These are phyloP conservation scores for Aspergillus terreus DNA, from an alignment of 2,329 filamentous ascomycete species.

Conservation along the genomic window DNA sequence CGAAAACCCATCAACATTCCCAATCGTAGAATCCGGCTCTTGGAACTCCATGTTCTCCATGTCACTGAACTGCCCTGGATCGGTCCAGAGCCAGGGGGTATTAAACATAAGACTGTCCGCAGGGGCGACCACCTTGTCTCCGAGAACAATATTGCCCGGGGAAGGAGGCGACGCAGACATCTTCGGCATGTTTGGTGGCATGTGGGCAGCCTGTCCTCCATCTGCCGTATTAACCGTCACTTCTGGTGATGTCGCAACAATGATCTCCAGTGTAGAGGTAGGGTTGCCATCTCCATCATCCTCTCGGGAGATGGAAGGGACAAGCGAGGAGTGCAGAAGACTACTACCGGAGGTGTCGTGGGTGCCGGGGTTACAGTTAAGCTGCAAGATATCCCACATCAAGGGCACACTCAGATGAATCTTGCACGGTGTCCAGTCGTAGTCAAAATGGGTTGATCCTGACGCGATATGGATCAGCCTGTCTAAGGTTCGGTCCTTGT, in stretches of 20 bases:
- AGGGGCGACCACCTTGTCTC: constrained; percentile 28
- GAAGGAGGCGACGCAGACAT: constrained; percentile 2
- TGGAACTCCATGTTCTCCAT: constrained; percentile 29
- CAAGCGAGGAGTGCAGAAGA: constrained; percentile 43
- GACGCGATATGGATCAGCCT: constrained; percentile 50
- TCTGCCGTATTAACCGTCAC: constrained; percentile 51
- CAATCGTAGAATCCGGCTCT: constrained; percentile 23
- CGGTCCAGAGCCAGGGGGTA: constrained; percentile 34
- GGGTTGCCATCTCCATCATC: constrained; percentile 31
- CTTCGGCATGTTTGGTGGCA: constrained; percentile 21
- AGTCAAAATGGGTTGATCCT: constrained; percentile 46
- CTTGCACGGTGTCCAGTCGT: constrained; percentile 52
- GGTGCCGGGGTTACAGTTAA: constrained; percentile 41
- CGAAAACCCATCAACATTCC: constrained; percentile 30
- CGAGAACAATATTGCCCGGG: constrained; percentile 2
- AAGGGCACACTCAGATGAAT: constrained; percentile 52
- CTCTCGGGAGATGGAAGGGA: constrained; percentile 28
- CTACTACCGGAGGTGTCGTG: constrained; percentile 36
- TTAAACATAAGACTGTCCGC: constrained; percentile 34
- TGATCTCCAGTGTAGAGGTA: constrained; percentile 44
- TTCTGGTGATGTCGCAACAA: constrained; percentile 51
- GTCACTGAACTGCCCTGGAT: constrained; percentile 29
- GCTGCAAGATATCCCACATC: constrained; percentile 53
- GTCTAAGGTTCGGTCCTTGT: constrained; percentile 47
- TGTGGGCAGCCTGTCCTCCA: constrained; percentile 49